Evolutionary conservation across 208 protist genomes (phyloP), one percentile per base, ranked within the genome.

Genomic region (Kentomonas sorsogonicus): DNA sequence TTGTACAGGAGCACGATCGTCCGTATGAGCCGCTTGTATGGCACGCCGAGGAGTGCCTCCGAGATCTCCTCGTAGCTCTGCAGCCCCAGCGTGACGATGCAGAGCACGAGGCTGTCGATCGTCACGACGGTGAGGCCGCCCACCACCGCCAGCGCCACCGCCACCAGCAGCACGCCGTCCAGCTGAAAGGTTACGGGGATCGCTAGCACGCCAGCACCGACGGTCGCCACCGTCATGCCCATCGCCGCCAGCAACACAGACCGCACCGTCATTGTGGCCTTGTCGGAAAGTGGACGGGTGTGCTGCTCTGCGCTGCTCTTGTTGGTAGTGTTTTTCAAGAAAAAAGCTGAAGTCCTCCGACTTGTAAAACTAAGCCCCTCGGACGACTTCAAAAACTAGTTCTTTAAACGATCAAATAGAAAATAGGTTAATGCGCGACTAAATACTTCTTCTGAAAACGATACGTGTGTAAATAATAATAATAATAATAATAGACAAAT

Each of bases 1-100:
- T 76, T 86, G 43, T 80, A 82, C 0, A 84, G 47, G 30, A 90
- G 78, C 9, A 87, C 67, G 46, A 90, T 79, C 73, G 79, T 85
- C 22, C 79, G 78, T 54, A 79, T 77, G 22, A 74, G 6, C 39
- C 81, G 59, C 52, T 80, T 71, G 53, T 71, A 79, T 11, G 36
- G 1, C 31, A 48, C 66, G 2, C 77, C 83, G 3, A 87, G 64
- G 4, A 87, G 60, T 38, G 69, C 69, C 25, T 71, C 52, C 7
- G 76, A 72, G 7, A 87, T 80, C 39, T 83, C 80, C 46, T 87
- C 80, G 66, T 87, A 87, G 50, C 67, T 77, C 10, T 74, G 60
- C 45, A 69, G 40, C 34, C 65, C 55, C 2, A 87, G 61, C n/a
- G 56, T 63, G 40, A 77, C 67, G 5, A 83, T 68, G 48, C 76